These are phyloP conservation scores for Fonsecaea pedrosoi DNA, from an alignment of 2,329 filamentous ascomycete genomes.

Conservation along the genomic window DNA sequence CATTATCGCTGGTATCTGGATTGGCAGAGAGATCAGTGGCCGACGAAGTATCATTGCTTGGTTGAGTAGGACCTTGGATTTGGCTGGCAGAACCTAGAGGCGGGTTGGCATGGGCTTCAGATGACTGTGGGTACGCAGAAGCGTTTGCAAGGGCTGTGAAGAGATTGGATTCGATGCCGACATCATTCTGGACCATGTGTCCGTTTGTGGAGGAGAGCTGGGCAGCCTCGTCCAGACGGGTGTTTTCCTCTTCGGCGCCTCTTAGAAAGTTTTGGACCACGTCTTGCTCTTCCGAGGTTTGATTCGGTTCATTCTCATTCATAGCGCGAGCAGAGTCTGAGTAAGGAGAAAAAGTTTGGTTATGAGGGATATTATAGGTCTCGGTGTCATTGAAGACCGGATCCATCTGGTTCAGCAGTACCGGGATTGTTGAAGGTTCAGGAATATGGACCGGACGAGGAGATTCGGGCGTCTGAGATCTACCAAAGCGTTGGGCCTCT, in stretches of 20 bases:
- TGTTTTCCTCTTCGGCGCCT: conserved; percentile 38
- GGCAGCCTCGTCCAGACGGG: conserved; percentile 25
- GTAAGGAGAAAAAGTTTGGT: conserved; percentile 40
- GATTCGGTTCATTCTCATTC: conserved; percentile 26
- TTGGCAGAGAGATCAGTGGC: conserved; percentile 24
- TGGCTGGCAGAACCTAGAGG: conserved; percentile 14
- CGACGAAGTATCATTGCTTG: conserved; percentile 16
- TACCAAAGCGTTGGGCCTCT: conserved; percentile 60
- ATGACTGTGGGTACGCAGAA: conserved; percentile 25
- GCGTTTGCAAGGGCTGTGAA: conserved; percentile 29
- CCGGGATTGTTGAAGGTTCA: conserved; percentile 71
- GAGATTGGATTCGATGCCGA: conserved; percentile 25
- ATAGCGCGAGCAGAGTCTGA: conserved; percentile 36
- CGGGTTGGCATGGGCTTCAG: conserved; percentile 24
- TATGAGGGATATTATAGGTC: conserved; percentile 58
- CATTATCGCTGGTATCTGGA: conserved; percentile 10
- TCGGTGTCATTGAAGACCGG: conserved; percentile 72
- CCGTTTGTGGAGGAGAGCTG: conserved; percentile 24
- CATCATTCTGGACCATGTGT: conserved; percentile 26
- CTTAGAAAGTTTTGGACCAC: conserved; percentile 39
- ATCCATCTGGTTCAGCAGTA: conserved; percentile 75
- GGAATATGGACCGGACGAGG: conserved; percentile 73
- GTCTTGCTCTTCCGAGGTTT: conserved; percentile 41
- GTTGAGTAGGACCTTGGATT: conserved; percentile 19
- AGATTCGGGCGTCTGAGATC: conserved; percentile 72